phyloP scores from a whole-genome alignment of 129 eudicot species.

The Lactuca sativa region DNA sequence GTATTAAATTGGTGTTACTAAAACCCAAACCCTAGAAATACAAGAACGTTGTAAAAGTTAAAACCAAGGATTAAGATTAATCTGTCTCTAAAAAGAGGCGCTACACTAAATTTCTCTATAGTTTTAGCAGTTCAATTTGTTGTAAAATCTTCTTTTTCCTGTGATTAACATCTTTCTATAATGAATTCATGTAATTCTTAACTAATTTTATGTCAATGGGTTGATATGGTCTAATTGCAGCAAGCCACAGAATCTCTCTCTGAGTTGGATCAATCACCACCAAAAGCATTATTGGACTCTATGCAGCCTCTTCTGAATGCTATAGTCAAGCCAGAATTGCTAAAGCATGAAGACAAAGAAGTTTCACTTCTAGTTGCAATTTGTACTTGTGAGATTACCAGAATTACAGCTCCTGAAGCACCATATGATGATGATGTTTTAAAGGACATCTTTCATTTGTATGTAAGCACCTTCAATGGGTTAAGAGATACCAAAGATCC shows the following conservation, averaged over 20 bases:
- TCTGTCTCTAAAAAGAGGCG: neutral
- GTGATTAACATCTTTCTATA: slow-evolving; percentile 8
- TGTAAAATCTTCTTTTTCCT: slow-evolving; percentile 7
- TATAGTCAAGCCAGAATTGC: slow-evolving; percentile 72
- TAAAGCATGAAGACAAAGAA: slow-evolving; percentile 84
- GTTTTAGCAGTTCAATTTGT: neutral
- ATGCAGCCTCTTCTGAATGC: slow-evolving; percentile 78
- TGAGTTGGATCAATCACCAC: slow-evolving; percentile 80
- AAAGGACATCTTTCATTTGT: slow-evolving; percentile 80
- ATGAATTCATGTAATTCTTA: slow-evolving; percentile 6
- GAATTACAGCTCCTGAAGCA: slow-evolving; percentile 98
- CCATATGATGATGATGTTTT: slow-evolving; percentile 83
- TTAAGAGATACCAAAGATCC: slow-evolving; percentile 69
- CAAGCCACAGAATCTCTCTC: slow-evolving; percentile 77
- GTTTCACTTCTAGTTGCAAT: slow-evolving; percentile 87
- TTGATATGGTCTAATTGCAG: slow-evolving; percentile 43
- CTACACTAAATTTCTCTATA: neutral
- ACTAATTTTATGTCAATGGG: slow-evolving; percentile 1
- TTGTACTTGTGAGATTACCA: slow-evolving; percentile 88
- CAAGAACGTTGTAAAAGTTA: neutral
- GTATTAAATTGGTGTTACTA: neutral
- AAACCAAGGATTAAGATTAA: neutral
- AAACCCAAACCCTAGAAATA: neutral
- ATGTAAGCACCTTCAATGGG: slow-evolving; percentile 84
- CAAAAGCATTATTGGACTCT: slow-evolving; percentile 60